Base-by-base conservation (phyloP, 139 green algal genomes). In the Yamagishiella unicocca region DNA sequence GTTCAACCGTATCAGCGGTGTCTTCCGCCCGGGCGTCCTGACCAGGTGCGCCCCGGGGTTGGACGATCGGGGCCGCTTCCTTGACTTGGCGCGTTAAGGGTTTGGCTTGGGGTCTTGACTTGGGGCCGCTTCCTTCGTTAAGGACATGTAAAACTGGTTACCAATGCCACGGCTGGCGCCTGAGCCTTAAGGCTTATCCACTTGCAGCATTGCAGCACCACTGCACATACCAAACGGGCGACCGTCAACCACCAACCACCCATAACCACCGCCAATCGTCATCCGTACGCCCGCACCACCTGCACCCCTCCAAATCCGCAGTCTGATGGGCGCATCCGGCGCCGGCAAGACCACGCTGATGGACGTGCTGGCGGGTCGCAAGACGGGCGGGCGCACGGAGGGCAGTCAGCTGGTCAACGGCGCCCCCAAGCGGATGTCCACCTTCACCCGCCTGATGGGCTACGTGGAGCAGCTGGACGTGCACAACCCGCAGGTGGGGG, bases 341-440 rank as follows among this genome's bases (percentile, higher is more conserved):
- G 91, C 94, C 0, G 91, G 90, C 54, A 96, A 96, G 91, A 96
- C 94, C 12, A 97, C 95, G 0, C 77, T 96, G 31, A 95, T 97
- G 95, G 94, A 97, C 82, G 93, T 95, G 68, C 91, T 97, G 24
- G 92, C 93, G 25, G 93, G 94, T 2, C 88, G 95, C 62, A 97
- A 97, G 92, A 97, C 54, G 0, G 83, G 43, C 72, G 83, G 70
- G 24, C 31, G 42, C 2, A 40, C 9, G n/a, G 45, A 58, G 83
- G 54, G 83, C 1, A 9, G 29, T 25, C 77, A 84, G 77, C 37
- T 84, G 22, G 73, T 93, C 64, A 94, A 93, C 73, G 92, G 87
- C 0, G 78, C 91, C 54, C 91, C 93, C 55, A 95, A 96, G 84
- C 82, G 92, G 29, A 92, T 95, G 87, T 67, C 27, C 35, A 90